Base-by-base conservation (phyloP, 345 rosid species). In the Lepidium africanum region DNA sequence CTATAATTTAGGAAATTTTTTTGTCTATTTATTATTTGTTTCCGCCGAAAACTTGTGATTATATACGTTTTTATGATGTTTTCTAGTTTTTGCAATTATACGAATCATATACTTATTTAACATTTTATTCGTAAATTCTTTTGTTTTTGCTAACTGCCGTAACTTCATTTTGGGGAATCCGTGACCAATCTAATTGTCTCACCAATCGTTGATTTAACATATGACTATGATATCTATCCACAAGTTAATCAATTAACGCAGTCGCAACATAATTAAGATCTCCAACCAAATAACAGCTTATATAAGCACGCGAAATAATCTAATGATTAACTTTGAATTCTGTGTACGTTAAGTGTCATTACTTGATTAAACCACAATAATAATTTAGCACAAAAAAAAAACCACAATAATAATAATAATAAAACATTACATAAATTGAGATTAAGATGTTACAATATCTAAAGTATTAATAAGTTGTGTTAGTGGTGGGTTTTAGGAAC, bases 1-100 rank as follows among this genome's bases (percentile, higher is more conserved):
- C 71, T 75, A 56, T 50, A 51, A 75, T 66, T 58, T 63, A 65
- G 77, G 62, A 5, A 30, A 71, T 55, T 69, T 62, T 66, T 73
- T 66, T 73, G 41, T 73, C 67, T 6, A 73, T 57, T 65, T 65
- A 58, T 49, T 58, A 58, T 59, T 65, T 65, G 77, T 65, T 73
- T 59, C 77, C 77, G 72, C 67, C 67, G 72, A 73, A 65, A 50
- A 50, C 43, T 66, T 65, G 55, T 51, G 52, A 73, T 59, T 13
- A 56, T 64, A 32, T 71, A 53, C 33, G 56, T 61, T 62, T 52
- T 13, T 53, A 6, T 36, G 48, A 43, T 62, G 63, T 71, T 59
- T 42, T 43, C 13, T 43, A 19, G 11, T 1, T 32, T 48, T 61
- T 65, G 16, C 40, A 6, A 25, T 21, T 68, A 46, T 23, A 21